Evolutionary conservation across 1,284 basidiomycete genomes (phyloP), one percentile per base, ranked within the genome.

Genomic region (Ceratorhiza oryzae-sativae): DNA sequence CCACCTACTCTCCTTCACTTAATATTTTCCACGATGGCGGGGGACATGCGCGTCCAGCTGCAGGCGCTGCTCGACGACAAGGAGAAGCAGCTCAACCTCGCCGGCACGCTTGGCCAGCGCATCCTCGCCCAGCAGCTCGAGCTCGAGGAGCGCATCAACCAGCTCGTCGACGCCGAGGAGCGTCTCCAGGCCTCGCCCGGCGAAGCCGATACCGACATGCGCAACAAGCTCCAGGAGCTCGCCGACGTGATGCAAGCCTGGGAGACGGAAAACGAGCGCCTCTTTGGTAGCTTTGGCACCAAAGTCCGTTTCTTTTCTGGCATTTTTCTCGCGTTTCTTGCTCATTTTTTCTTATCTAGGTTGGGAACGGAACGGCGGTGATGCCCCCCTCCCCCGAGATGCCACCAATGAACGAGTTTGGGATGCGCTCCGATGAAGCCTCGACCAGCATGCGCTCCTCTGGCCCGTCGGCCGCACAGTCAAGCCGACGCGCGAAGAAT

Each of bases 71-170:
- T 97, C 75, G 92, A 94, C 81, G 86, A 84, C 80, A 97, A 97
- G 83, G 91, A 94, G 79, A 88, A 89, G 78, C 94, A 97, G 80
- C 89, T 97, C 51, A 90, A 94, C 75, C 91, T 94, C 75, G 93
- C 94, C 6, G 94, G 92, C 49, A 90, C 89, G 71, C 89, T 97
- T 79, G 95, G 95, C 62, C 93, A 96, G 81, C 90, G 92, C 80
- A 88, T 98, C 76, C 88, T 97, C 74, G 87, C 88, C 30, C 95
- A 97, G 83, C 94, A 94, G 80, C 89, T 92, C 81, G 93, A 97
- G 79, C 87, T 97, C 74, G 93, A 96, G 81, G 88, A 91, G 76
- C 87, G 93, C 56, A 93, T 97, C 74, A 84, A 87, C 60, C 90
- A 90, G 76, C 85, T 97, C 70, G 89, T 93, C 77, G 75, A 78